These are phyloP conservation scores for Smittium mucronatum DNA, from an alignment of 371 early-diverging fungal genomes.

Conservation along the genomic window DNA sequence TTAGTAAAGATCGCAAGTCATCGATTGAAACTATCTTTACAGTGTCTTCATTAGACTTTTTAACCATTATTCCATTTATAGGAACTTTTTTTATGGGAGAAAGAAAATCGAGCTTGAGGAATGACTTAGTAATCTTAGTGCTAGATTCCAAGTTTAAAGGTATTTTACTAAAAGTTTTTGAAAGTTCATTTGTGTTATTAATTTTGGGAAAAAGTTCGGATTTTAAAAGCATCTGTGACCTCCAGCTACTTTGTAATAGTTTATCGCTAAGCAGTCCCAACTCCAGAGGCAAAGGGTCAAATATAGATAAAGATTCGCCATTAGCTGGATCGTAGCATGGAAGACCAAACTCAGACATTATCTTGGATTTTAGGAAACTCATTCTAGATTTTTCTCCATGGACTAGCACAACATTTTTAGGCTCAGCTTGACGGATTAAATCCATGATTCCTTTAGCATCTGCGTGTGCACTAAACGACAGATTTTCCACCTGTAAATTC, in stretches of 20 bases:
- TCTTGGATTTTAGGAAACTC: constrained; percentile 68
- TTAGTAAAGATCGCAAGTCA: constrained; percentile 25
- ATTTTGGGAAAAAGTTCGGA: constrained; percentile 1
- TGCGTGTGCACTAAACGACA: constrained; percentile 98
- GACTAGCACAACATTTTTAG: constrained; percentile 93
- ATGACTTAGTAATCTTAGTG: background rate
- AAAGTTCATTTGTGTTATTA: background rate
- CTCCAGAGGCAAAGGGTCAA: constrained; percentile 36
- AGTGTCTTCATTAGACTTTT: constrained; percentile 19
- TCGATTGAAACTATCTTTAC: constrained; percentile 15
- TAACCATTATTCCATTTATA: constrained; percentile 24
- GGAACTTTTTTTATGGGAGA: constrained; percentile 25
- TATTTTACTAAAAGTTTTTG: too few relatives aligned
- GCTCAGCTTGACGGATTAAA: constrained; percentile 82
- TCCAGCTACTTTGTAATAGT: constrained; percentile 26
- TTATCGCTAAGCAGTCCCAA: constrained; percentile 26
- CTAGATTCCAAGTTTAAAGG: background rate
- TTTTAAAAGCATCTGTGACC: constrained; percentile 16
- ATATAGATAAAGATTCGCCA: constrained; percentile 53
- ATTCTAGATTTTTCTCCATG: constrained; percentile 95
- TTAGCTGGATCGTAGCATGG: constrained; percentile 84
- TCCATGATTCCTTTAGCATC: constrained; percentile 98
- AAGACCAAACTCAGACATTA: constrained; percentile 69
- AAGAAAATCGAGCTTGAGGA: background rate
- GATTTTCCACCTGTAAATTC: constrained; percentile 83